Conservation (phyloP, 2,329 filamentous ascomycete genomes). For the Trichoderma sp. region DNA sequence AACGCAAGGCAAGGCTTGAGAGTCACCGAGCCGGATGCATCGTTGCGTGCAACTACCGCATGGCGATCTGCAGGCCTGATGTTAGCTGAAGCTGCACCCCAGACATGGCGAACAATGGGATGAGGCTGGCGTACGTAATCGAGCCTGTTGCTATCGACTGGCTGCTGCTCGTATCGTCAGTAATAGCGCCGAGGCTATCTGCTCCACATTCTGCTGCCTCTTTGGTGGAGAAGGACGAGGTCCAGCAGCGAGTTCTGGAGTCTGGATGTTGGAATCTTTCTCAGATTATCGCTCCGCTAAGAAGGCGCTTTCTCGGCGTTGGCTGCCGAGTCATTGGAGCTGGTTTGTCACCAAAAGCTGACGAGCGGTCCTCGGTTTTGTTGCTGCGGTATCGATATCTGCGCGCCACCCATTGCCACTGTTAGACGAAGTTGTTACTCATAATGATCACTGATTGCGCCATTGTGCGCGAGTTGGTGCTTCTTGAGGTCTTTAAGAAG, state of each 20-base stretch:
- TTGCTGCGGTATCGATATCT: constrained; percentile 4
- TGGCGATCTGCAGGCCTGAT: constrained; percentile 6
- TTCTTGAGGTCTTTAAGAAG: background rate
- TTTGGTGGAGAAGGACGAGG: background rate
- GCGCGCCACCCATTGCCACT: background rate
- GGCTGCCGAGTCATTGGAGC: constrained; percentile 19
- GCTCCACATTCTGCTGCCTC: background rate
- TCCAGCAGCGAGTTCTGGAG: background rate
- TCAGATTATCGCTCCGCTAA: background rate
- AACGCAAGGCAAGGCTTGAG: background rate
- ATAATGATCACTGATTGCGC: constrained; percentile 7
- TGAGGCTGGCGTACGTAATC: constrained; percentile 11
- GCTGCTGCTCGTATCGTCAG: background rate
- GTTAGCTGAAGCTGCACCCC: constrained; percentile 24
- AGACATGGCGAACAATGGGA: background rate
- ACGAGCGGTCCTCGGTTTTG: background rate
- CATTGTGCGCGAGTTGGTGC: background rate
- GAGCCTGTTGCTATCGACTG: background rate
- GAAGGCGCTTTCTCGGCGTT: constrained; percentile 21
- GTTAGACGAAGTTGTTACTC: background rate
- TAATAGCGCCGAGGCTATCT: background rate
- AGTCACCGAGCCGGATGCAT: background rate
- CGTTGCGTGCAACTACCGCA: constrained; percentile 3
- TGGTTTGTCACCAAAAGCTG: constrained; percentile 8
- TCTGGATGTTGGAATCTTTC: constrained; percentile 3